Evolutionary conservation across 352 stramenopile species (phyloP).

Genomic region (Phytophthora pini): DNA sequence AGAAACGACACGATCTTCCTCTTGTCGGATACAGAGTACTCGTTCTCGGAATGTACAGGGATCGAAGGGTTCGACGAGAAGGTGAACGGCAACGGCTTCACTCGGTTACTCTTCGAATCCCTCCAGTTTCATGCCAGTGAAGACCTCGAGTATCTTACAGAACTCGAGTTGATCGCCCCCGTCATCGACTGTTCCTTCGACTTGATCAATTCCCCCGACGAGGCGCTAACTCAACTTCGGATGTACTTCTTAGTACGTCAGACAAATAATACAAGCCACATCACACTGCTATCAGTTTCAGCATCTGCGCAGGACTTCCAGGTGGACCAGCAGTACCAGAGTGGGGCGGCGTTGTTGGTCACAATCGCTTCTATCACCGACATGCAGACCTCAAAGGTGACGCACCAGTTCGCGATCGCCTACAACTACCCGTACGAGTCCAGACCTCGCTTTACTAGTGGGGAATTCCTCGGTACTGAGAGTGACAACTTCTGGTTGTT

Average conservation of each 20-base stretch:
- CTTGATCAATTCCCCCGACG: constrained; percentile 16
- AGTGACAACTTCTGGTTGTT: constrained; percentile 28
- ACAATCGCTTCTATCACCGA: constrained; percentile 34
- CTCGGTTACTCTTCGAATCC: constrained; percentile 28
- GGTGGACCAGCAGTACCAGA: constrained; percentile 25
- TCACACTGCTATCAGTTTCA: constrained; percentile 26
- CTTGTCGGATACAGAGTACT: constrained; percentile 15
- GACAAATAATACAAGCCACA: constrained; percentile 11
- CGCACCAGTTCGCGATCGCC: constrained; percentile 29
- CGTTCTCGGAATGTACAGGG: constrained; percentile 17
- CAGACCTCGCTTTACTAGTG: constrained; percentile 12
- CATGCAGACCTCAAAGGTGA: constrained; percentile 20
- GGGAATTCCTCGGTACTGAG: constrained; percentile 12
- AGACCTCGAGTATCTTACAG: constrained; percentile 32
- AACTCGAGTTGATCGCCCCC: constrained; percentile 29
- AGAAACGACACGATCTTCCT: constrained; percentile 45
- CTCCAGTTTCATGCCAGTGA: constrained; percentile 27
- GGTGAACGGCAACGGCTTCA: constrained; percentile 35
- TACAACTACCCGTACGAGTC: constrained; percentile 37
- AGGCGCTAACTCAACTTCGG: constrained; percentile 20
- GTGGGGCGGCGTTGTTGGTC: constrained; percentile 18
- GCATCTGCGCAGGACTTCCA: constrained; percentile 37
- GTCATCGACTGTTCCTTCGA: constrained; percentile 33
- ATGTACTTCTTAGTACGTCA: constrained; percentile 37
- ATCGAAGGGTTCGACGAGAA: constrained; percentile 12